These are phyloP conservation scores for Sonneratia caseolaris DNA, from an alignment of 345 rosid species.

Conservation along the genomic window DNA sequence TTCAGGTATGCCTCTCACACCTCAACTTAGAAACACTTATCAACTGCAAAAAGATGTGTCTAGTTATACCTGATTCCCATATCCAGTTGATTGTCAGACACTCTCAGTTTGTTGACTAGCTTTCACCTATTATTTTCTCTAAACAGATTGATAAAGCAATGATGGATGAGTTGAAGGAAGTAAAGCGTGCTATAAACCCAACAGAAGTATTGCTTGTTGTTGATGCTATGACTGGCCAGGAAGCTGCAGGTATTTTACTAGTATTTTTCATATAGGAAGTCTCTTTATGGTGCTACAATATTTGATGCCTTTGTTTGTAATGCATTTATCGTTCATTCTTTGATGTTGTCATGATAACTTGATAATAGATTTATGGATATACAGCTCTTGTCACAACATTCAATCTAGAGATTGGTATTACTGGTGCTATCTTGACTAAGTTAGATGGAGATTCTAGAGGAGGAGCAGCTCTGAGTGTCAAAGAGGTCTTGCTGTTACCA, in stretches of 20 bases:
- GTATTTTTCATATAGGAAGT: neutral
- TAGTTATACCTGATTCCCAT: neutral
- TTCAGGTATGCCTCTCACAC: constrained; percentile 63
- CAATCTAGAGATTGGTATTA: constrained; percentile 95
- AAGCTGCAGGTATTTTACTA: constrained; percentile 70
- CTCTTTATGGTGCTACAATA: neutral
- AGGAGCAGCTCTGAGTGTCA: constrained; percentile 96
- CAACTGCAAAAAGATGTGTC: neutral
- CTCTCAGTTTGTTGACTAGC: constrained; percentile 1
- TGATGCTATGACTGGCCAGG: constrained; percentile 99
- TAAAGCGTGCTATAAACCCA: constrained; percentile 72
- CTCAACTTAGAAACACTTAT: neutral
- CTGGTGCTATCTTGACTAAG: constrained; percentile 98
- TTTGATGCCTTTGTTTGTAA: neutral
- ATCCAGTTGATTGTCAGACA: neutral
- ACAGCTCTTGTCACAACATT: constrained; percentile 90
- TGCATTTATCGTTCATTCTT: neutral
- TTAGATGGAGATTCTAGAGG: constrained; percentile 99
- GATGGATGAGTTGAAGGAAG: constrained; percentile 99
- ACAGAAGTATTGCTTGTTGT: constrained; percentile 93
- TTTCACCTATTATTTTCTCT: constrained; percentile 6
- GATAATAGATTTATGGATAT: constrained; percentile 6
- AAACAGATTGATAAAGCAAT: constrained; percentile 82
- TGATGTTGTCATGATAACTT: neutral
- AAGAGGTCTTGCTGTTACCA: constrained; percentile 51